A percentile compares a stretch with the other conserved stretches of the same genome.
phyloP scores from a whole-genome alignment of 2,329 filamentous ascomycete genomes.

The Aspergillus puulaauensis region DNA sequence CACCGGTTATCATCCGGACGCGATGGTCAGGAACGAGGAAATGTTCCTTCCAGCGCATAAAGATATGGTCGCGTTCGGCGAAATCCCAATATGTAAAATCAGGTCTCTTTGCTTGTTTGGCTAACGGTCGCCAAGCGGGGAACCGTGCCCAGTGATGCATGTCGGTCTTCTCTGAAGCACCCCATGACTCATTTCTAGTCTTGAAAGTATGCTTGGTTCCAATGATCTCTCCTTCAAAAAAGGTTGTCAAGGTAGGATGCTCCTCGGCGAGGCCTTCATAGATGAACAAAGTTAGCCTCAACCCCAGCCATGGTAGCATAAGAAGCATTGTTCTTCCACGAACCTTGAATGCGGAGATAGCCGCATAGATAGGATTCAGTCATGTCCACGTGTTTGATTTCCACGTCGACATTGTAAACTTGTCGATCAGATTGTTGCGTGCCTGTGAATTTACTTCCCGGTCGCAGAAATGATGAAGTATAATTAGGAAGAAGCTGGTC shows the following conservation, averaged over 20 bases:
- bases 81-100: conserved; percentile 66
- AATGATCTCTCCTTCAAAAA: conserved; percentile 98
- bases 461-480: conserved; percentile 81
- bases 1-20: conserved; percentile 85
- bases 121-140: conserved; percentile 76
- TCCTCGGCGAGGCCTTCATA: conserved; percentile 81
- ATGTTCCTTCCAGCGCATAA: conserved; percentile 99
- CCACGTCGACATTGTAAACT: conserved; percentile 92
- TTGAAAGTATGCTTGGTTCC: conserved; percentile 92
- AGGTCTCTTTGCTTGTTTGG: conserved; percentile 59
- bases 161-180: conserved; percentile 86
- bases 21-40: conserved; percentile 95
- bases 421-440: conserved; percentile 92
- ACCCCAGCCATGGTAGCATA: not conserved
- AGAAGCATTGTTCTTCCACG: conserved; percentile 13
- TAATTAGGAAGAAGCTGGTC: conserved; percentile 70
- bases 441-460: conserved; percentile 84
- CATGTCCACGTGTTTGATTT: conserved; percentile 95
- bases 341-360: conserved; percentile 92
- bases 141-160: conserved; percentile 93
- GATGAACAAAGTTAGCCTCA: not conserved
- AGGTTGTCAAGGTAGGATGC: conserved; percentile 95
- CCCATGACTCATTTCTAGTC: conserved; percentile 87
- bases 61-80: conserved; percentile 81
- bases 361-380: conserved; percentile 91